Conservation (phyloP, 805 yeast genomes). For the Kuraishia ogatae region DNA sequence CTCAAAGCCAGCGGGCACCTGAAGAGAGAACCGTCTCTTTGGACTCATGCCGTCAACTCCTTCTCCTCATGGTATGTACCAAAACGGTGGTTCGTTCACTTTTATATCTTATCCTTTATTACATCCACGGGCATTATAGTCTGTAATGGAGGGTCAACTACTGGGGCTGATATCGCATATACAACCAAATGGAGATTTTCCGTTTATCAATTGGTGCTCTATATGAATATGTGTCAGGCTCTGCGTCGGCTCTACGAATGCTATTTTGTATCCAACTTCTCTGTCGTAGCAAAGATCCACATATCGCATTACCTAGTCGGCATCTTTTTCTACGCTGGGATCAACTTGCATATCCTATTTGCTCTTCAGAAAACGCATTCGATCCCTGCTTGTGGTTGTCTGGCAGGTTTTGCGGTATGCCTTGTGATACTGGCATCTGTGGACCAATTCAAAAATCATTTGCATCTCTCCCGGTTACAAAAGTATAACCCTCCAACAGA, state of each 20-base stretch:
- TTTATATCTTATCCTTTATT: constrained; percentile 38
- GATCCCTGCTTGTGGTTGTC: constrained; percentile 1
- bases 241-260: constrained; percentile 50
- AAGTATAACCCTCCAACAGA: constrained; percentile 51
- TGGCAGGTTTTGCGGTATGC: constrained; percentile 6
- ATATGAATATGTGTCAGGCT: constrained; percentile 38
- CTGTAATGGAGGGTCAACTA: constrained; percentile 4
- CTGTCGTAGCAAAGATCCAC: constrained; percentile 45
- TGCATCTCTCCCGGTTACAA: constrained; percentile 33
- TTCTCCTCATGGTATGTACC: constrained; percentile 36
- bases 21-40: background rate
- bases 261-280: constrained; percentile 35
- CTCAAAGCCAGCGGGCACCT: constrained; percentile 4
- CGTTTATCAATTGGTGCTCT: constrained; percentile 11
- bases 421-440: constrained; percentile 25
- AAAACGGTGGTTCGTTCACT: constrained; percentile 55
- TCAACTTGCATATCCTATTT: constrained; percentile 24
- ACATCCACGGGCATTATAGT: constrained; percentile 16
- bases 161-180: too few relatives aligned
- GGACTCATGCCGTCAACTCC: background rate
- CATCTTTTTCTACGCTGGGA: constrained; percentile 42
- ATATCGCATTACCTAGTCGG: constrained; percentile 63
- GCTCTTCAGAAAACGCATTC: background rate
- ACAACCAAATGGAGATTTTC: constrained; percentile 5
- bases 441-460: constrained; percentile 45